Percentiles rank a stretch among this genome's conserved stretches.
Evolutionary conservation across 306 rosid species (phyloP).

Genomic region (Sphenostylis stenocarpa): DNA sequence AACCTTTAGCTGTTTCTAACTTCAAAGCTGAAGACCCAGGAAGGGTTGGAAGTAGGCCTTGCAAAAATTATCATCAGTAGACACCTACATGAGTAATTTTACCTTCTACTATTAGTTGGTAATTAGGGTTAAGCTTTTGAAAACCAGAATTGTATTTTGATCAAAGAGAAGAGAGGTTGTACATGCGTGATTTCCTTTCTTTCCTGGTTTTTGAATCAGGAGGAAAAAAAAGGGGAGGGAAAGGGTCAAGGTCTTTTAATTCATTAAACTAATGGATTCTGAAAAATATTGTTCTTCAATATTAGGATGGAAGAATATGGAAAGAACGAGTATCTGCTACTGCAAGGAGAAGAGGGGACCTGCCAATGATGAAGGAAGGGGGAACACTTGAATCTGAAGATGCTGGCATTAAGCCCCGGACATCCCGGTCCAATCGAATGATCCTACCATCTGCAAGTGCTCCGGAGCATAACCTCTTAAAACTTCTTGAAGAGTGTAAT

Average conservation of each 20-base stretch:
- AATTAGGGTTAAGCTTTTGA: background rate
- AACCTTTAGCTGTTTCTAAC: background rate
- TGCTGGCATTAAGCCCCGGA: slow-evolving; percentile 46
- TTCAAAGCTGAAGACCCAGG: background rate
- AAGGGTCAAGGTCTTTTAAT: too few species aligned
- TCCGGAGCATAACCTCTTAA: slow-evolving; percentile 79
- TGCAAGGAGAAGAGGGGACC: slow-evolving; percentile 65
- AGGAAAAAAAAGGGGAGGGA: background rate
- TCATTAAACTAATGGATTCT: slow-evolving; percentile 28
- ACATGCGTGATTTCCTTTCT: background rate
- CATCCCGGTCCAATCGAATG: slow-evolving; percentile 52
- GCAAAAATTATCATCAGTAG: background rate
- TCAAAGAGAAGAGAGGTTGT: background rate
- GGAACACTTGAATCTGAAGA: slow-evolving; percentile 50
- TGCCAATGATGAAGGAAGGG: slow-evolving; percentile 79
- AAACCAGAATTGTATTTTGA: background rate
- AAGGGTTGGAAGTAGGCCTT: background rate
- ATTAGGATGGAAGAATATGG: slow-evolving; percentile 96
- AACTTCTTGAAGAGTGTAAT: slow-evolving; percentile 88
- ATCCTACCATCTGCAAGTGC: slow-evolving; percentile 94
- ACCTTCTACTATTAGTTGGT: background rate
- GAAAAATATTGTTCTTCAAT: slow-evolving; percentile 34
- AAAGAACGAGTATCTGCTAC: slow-evolving; percentile 85
- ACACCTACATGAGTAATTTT: background rate
- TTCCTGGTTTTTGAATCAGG: background rate